Conservation (phyloP, 2,329 filamentous ascomycete species). For the Aspergillus fumigatus region DNA sequence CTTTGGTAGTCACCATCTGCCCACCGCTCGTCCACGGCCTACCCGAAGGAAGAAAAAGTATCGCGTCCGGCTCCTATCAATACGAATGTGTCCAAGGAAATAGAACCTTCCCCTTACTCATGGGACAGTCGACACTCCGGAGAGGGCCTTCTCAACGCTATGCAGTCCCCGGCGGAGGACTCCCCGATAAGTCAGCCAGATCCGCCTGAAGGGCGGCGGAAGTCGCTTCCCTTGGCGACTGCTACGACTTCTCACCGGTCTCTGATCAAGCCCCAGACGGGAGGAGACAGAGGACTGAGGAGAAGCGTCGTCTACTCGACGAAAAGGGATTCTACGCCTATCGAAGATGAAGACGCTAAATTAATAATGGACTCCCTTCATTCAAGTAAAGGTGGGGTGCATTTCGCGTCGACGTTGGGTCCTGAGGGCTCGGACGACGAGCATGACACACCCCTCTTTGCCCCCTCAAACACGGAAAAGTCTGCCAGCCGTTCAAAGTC, state of each 20-base stretch:
- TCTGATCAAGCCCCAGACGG: conserved; percentile 21
- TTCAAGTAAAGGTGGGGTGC: conserved; percentile 22
- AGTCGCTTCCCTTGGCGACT: conserved; percentile 17
- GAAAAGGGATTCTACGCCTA: conserved; percentile 20
- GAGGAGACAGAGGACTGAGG: conserved; percentile 24
- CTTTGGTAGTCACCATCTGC: conserved; percentile 21
- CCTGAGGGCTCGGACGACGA: conserved; percentile 19
- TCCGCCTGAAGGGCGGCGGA: conserved; percentile 16
- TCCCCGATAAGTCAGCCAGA: conserved; percentile 6
- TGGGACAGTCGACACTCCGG: conserved; percentile 50
- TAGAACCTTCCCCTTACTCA: conserved; percentile 49
- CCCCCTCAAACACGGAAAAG: conserved; percentile 13
- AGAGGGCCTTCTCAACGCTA: conserved; percentile 45
- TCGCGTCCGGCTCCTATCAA: conserved; percentile 40
- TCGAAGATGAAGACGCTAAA: conserved; percentile 39
- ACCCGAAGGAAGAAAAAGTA: conserved; percentile 21
- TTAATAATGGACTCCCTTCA: conserved; percentile 33
- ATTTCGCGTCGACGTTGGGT: conserved; percentile 15
- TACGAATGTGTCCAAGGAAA: conserved; percentile 39
- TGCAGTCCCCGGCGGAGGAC: conserved; percentile 21
- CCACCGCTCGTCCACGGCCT: conserved; percentile 14
- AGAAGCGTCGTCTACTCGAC: conserved; percentile 28
- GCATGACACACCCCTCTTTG: conserved; percentile 25
- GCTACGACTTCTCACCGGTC: conserved; percentile 30
- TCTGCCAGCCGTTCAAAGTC: conserved; percentile 6